Conservation (phyloP, 1,284 basidiomycete species). For the Apiotrichum laibachii region DNA sequence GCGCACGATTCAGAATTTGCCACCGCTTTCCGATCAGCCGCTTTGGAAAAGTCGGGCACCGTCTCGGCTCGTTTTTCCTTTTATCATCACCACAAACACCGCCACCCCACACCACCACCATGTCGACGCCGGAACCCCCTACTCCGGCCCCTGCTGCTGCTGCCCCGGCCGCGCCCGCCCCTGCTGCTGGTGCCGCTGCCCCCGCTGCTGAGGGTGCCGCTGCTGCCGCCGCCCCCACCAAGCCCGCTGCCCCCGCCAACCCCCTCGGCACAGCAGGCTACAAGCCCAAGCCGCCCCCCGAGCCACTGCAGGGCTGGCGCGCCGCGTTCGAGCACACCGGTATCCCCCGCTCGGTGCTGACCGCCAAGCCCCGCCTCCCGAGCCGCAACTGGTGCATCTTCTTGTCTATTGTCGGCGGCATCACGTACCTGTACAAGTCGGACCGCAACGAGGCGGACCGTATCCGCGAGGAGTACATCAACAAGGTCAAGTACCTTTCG, state of each 20-base stretch:
- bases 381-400: conserved; percentile 89
- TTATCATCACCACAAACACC: no score
- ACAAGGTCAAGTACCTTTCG: conserved; percentile 72
- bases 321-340: conserved; percentile 54
- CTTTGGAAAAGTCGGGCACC: no score
- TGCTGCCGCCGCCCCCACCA: not conserved
- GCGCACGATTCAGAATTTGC: no score
- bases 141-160: no score
- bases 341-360: conserved; percentile 52
- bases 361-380: conserved; percentile 61
- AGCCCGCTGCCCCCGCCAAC: not conserved
- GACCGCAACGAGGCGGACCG: conserved; percentile 74
- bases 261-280: not conserved
- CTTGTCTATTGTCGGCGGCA: conserved; percentile 66
- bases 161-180: not conserved
- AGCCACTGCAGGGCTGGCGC: conserved; percentile 37
- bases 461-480: conserved; percentile 74
- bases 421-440: conserved; percentile 74
- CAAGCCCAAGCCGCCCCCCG: conserved; percentile 14
- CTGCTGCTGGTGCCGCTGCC: not conserved
- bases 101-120: no score
- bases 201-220: not conserved
- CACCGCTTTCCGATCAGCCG: no score
- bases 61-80: no score
- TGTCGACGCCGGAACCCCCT: no score